These are phyloP conservation scores for Histomonas meleagridis DNA, from an alignment of 208 protist genomes.

Conservation along the genomic window DNA sequence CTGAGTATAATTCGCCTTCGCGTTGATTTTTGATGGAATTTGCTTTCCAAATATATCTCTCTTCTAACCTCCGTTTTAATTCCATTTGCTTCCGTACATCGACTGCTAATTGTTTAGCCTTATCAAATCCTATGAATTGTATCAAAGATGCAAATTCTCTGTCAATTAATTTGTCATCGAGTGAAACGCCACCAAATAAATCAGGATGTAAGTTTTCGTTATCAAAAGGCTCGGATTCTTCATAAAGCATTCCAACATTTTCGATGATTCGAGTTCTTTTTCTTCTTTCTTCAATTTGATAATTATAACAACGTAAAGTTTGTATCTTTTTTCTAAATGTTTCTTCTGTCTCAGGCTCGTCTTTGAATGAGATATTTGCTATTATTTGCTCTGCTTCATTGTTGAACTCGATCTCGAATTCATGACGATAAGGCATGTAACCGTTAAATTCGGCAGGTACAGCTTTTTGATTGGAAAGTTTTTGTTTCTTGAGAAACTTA, in stretches of 20 bases:
- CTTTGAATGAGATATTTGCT: slow-evolving; percentile 15
- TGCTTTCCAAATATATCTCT: neutral
- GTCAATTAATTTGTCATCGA: neutral
- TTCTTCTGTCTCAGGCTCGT: neutral
- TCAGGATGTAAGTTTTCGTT: neutral
- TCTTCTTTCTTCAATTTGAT: neutral
- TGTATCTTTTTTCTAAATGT: neutral
- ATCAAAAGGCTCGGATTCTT: neutral
- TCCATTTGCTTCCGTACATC: neutral
- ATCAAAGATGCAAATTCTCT: neutral
- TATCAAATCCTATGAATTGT: neutral
- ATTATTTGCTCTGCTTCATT: neutral
- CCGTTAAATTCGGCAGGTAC: neutral
- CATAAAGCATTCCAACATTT: neutral
- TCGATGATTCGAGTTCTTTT: neutral
- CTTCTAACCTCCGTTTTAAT: neutral
- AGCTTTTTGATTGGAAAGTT: neutral
- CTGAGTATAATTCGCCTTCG: too few relatives aligned
- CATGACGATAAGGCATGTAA: slow-evolving; percentile 29
- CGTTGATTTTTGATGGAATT: too few relatives aligned
- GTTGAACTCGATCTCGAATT: neutral
- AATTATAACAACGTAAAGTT: neutral
- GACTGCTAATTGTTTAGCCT: neutral
- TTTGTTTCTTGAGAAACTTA: neutral
- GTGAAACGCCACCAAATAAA: neutral